Conservation (phyloP, 306 rosid species). For the Acacia confusa region DNA sequence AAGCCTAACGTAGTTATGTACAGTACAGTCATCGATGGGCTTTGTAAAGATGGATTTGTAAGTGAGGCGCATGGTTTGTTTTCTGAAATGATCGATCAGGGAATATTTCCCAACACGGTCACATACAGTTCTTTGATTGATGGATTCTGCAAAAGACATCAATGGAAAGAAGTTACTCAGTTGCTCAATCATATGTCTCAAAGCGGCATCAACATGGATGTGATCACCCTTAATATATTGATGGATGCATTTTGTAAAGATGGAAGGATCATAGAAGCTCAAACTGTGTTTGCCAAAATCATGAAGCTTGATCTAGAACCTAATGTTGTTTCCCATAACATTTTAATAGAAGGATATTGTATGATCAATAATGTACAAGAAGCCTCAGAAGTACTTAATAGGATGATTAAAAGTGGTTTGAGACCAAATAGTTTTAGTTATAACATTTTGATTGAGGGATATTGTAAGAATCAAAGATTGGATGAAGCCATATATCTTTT, state of each 20-base stretch:
- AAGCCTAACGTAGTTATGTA: no score
- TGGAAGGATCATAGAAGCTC: background rate
- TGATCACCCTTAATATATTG: background rate
- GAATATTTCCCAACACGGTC: constrained; percentile 1
- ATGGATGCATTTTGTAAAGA: background rate
- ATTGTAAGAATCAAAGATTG: background rate
- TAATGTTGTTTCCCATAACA: background rate
- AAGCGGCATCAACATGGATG: background rate
- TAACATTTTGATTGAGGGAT: background rate
- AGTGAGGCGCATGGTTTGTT: constrained; percentile 1
- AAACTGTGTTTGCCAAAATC: background rate
- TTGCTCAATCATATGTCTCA: background rate
- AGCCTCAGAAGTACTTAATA: background rate
- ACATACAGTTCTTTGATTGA: background rate
- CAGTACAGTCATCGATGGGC: no score
- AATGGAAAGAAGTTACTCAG: background rate
- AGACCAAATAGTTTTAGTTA: background rate
- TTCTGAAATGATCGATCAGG: background rate
- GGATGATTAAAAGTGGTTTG: background rate
- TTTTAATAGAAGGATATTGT: background rate
- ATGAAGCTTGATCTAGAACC: background rate
- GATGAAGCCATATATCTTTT: background rate
- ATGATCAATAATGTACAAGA: background rate
- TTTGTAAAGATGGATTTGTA: background rate
- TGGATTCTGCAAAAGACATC: background rate